These are phyloP conservation scores for Hebeloma cylindrosporum DNA, from an alignment of 768 basidiomycete species.

Conservation along the genomic window DNA sequence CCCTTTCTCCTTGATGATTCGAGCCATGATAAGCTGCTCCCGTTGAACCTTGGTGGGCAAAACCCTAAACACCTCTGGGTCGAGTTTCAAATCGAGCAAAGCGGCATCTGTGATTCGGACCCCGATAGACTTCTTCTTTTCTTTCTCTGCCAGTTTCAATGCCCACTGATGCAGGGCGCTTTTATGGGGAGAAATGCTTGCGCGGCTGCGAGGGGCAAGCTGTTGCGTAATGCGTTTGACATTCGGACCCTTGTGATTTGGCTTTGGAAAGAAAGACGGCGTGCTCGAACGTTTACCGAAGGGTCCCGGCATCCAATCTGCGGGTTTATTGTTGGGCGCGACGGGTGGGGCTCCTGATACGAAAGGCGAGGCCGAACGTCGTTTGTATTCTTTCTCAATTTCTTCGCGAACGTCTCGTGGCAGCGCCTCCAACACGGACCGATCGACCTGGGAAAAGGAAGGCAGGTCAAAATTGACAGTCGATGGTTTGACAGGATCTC, in stretches of 20 bases:
- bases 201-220: slow-evolving; percentile 55
- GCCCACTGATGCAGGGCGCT: slow-evolving; percentile 32
- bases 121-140: slow-evolving; percentile 24
- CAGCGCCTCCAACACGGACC: slow-evolving; percentile 65
- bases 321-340: too few species aligned
- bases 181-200: slow-evolving; percentile 37
- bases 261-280: slow-evolving; percentile 32
- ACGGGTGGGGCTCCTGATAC: slow-evolving; percentile 19
- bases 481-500: slow-evolving; percentile 21
- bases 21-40: slow-evolving; percentile 67
- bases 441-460: slow-evolving; percentile 76
- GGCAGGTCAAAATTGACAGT: slow-evolving; percentile 47
- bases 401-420: slow-evolving; percentile 71
- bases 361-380: slow-evolving; percentile 54
- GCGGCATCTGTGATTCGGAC: slow-evolving; percentile 55
- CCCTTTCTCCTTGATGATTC: slow-evolving; percentile 47
- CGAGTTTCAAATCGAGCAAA: slow-evolving; percentile 65
- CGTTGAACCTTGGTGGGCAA: slow-evolving; percentile 69
- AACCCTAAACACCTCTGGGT: slow-evolving; percentile 64
- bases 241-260: slow-evolving; percentile 38
- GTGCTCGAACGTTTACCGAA: slow-evolving; percentile 18
- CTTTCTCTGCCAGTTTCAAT: slow-evolving; percentile 24
- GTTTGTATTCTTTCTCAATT: slow-evolving; percentile 63
- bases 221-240: slow-evolving; percentile 62
- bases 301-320: slow-evolving; percentile 8